Evolutionary conservation across 176 grass and related monocot genomes (phyloP).

Genomic region (Aegilops speltoides): DNA sequence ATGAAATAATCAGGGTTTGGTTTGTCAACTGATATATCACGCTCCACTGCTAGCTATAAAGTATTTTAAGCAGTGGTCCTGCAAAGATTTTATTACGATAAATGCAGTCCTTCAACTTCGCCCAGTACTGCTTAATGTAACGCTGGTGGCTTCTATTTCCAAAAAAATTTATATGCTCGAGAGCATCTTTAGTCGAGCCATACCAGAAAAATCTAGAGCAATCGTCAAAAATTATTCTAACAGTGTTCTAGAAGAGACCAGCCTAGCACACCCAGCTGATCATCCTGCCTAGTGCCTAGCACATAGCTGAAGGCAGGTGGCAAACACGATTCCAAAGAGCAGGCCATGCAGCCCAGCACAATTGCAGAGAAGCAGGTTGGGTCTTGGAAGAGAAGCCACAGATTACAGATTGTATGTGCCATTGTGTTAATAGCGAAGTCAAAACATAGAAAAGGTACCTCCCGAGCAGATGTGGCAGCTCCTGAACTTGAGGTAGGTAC

Average conservation of each 20-base stretch:
- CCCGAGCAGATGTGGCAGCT: constrained; percentile 47
- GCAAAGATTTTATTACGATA: background rate
- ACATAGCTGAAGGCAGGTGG: background rate
- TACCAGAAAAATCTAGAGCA: background rate
- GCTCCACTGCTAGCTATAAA: background rate
- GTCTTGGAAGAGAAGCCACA: background rate
- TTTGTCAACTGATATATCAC: background rate
- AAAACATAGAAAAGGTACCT: constrained; percentile 52
- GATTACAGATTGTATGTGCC: background rate
- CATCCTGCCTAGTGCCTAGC: background rate
- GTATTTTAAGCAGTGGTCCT: background rate
- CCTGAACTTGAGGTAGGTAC: constrained; percentile 47
- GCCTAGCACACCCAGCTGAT: background rate
- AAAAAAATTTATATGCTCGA: background rate
- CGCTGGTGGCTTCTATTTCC: background rate
- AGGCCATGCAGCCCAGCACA: background rate
- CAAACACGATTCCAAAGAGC: background rate
- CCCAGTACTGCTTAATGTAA: background rate
- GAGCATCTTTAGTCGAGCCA: background rate
- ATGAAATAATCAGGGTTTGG: constrained; percentile 4
- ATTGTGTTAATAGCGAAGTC: background rate
- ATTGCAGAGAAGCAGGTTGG: background rate
- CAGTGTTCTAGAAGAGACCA: background rate
- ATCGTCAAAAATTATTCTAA: background rate
- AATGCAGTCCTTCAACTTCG: background rate